phyloP scores from a whole-genome alignment of 257 asterid species.

The Prunella vulgaris region DNA sequence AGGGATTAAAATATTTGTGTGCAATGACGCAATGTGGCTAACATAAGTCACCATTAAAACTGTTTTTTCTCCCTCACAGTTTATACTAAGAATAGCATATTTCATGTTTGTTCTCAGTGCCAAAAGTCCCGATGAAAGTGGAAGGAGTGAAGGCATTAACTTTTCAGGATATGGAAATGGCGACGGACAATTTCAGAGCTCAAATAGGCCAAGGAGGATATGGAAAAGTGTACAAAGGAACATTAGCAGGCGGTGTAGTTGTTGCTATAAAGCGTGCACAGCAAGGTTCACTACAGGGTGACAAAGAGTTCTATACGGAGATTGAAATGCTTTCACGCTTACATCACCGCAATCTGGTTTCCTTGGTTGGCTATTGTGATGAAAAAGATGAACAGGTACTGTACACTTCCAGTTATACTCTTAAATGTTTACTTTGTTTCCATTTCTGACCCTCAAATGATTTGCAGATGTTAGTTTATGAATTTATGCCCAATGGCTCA shows the following conservation, averaged over 20 bases:
- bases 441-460: slow-evolving; percentile 8
- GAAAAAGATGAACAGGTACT: slow-evolving; percentile 78
- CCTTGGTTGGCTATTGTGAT: slow-evolving; percentile 65
- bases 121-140: slow-evolving; percentile 38
- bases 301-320: slow-evolving; percentile 57
- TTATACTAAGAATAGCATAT: neutral
- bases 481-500: slow-evolving; percentile 82
- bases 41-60: neutral
- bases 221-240: slow-evolving; percentile 58
- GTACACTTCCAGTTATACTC: neutral
- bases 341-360: slow-evolving; percentile 60
- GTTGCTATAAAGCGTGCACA: slow-evolving; percentile 63
- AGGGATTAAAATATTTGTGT: neutral
- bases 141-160: slow-evolving; percentile 53
- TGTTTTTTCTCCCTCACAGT: neutral
- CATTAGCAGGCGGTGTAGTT: slow-evolving; percentile 29
- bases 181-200: slow-evolving; percentile 36
- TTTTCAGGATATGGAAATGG: slow-evolving; percentile 39
- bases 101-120: slow-evolving; percentile 22
- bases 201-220: slow-evolving; percentile 67
- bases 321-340: slow-evolving; percentile 57
- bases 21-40: neutral
- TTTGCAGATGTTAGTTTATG: slow-evolving; percentile 81
- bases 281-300: slow-evolving; percentile 56
- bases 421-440: neutral